These are phyloP conservation scores for Xylariaceae sp. DNA, from an alignment of 2,329 filamentous ascomycete genomes.

Conservation along the genomic window DNA sequence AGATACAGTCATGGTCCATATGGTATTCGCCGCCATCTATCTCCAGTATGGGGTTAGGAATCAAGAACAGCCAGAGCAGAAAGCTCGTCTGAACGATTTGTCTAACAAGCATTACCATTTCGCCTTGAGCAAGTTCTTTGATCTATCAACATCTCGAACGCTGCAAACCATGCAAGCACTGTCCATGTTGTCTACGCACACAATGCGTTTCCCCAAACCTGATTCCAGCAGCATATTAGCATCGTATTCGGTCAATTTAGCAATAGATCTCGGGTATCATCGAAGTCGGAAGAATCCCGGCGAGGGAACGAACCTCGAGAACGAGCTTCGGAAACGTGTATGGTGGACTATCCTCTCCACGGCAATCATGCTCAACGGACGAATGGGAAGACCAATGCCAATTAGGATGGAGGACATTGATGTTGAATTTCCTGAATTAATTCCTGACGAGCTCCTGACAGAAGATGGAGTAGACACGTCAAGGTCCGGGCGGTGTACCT, in stretches of 20 bases:
- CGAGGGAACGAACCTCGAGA: slow-evolving; percentile 62
- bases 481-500: slow-evolving; percentile 65
- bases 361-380: slow-evolving; percentile 72
- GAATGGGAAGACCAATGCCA: slow-evolving; percentile 78
- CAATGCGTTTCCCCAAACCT: slow-evolving; percentile 80
- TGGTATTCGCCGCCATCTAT: slow-evolving; percentile 79
- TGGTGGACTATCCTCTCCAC: slow-evolving; percentile 77
- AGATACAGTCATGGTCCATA: slow-evolving; percentile 74
- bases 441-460: slow-evolving; percentile 73
- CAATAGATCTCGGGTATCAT: slow-evolving; percentile 78
- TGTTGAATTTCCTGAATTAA: slow-evolving; percentile 73
- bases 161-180: slow-evolving; percentile 75
- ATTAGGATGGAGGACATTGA: slow-evolving; percentile 78
- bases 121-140: slow-evolving; percentile 69
- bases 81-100: slow-evolving; percentile 62
- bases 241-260: slow-evolving; percentile 68
- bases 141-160: slow-evolving; percentile 66
- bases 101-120: slow-evolving; percentile 83
- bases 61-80: slow-evolving; percentile 58
- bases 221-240: slow-evolving; percentile 74
- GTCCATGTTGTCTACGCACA: slow-evolving; percentile 72
- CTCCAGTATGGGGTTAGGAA: slow-evolving; percentile 80
- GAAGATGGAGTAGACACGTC: slow-evolving; percentile 67
- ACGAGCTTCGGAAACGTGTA: slow-evolving; percentile 77
- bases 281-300: slow-evolving; percentile 63